Base-by-base conservation (phyloP, 441 rosid genomes). In the Populus hybrid region DNA sequence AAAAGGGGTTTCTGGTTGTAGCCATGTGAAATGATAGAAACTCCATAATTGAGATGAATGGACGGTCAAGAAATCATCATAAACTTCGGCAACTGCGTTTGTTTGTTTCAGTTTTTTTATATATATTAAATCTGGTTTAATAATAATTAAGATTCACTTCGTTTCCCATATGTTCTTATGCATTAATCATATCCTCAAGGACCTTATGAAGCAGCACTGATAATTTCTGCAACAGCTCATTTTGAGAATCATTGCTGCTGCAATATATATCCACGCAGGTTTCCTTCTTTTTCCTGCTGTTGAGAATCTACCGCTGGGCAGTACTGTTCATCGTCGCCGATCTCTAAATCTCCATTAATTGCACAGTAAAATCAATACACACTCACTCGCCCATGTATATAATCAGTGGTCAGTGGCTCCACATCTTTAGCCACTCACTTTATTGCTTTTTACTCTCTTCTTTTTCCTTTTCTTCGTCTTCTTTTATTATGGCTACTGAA, bases 401-500 rank as follows among this genome's bases (percentile, higher is more conserved):
- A 8, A 34, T 34, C 36, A 34, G 36, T 34, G 36, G 36, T 34
- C 36, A 34, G 36, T 34, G 36, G 36, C 36, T 34, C 36, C 36
- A 34, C 36, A 34, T 38, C 42, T 38, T 38, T 38, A 10, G 10
- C 42, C 11, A 38, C 3, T 38, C 46, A 40, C 30, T 70, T 8
- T 50, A 7, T 30, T 69, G 34, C 12, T 26, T 40, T 40, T 69
- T 8, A 1, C 54, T 10, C 20, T 2, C 32, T 24, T 4, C 8
- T 28, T 30, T 38, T 75, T 32, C 50, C 50, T 26, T 8, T 38
- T 75, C 72, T 46, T 12, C 50, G 8, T 54, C 20, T 28, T 76
- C 77, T 67, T 67, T 40, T 78, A 78, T 74, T 18, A 2, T 16
- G 50, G 84, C 81, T 38, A 83, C 81, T 81, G 77, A 50, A 79